Conservation (phyloP, 176 grass and related monocot species). For the Carex pumila region DNA sequence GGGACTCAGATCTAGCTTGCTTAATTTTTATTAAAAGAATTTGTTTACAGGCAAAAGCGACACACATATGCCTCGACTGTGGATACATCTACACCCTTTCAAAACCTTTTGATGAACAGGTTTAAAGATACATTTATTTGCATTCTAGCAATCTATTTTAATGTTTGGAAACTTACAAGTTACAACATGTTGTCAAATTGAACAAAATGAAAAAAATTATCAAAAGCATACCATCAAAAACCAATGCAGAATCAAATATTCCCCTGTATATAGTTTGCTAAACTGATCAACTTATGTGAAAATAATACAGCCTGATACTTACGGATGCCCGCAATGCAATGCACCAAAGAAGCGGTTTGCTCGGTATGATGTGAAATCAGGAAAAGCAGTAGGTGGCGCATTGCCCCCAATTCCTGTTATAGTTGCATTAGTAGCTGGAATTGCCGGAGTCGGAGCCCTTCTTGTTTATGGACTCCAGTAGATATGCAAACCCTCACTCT, state of each 20-base stretch:
- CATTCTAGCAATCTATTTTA: conserved; percentile 5
- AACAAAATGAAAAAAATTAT: background rate
- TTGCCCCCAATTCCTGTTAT: conserved; percentile 66
- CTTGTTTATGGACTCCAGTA: conserved; percentile 90
- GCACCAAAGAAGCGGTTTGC: conserved; percentile 91
- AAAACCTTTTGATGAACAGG: conserved; percentile 97
- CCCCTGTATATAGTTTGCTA: conserved; percentile 4
- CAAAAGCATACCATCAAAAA: background rate
- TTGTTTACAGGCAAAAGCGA: conserved; percentile 70
- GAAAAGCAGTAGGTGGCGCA: conserved; percentile 55
- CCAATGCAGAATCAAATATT: background rate
- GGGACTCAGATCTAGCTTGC: background rate
- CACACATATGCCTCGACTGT: conserved; percentile 92
- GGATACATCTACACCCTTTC: conserved; percentile 85
- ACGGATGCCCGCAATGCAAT: conserved; percentile 92
- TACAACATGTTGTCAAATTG: background rate
- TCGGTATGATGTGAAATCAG: conserved; percentile 43
- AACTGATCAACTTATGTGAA: background rate
- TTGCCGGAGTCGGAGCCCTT: conserved; percentile 75
- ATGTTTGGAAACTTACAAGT: conserved; percentile 4
- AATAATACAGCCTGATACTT: conserved; percentile 60
- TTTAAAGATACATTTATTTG: conserved; percentile 13
- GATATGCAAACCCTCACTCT: background rate
- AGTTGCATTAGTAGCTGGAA: conserved; percentile 54
- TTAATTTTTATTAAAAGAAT: background rate